Percentiles rank a stretch among this genome's conserved stretches.
phyloP scores from a whole-genome alignment of 768 basidiomycete genomes.

The Boletus speciosus region DNA sequence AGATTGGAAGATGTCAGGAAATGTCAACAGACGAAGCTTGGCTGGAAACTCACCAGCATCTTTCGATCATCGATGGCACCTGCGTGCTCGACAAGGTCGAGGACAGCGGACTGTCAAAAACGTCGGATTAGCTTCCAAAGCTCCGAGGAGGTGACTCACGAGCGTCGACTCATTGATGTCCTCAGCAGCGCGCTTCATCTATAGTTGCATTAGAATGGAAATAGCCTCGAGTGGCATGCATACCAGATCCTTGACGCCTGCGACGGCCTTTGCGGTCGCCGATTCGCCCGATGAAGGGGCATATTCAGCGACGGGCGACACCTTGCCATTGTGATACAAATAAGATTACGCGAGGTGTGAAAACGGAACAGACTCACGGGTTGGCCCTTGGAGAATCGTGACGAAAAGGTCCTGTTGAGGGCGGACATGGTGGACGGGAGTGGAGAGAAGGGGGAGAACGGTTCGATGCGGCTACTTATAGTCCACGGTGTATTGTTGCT shows the following conservation, averaged over 20 bases:
- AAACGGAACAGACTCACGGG: conserved; percentile 16
- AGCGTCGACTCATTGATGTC: conserved; percentile 29
- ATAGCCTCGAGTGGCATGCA: background rate
- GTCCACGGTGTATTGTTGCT: background rate
- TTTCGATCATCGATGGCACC: conserved; percentile 75
- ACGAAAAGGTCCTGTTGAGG: conserved; percentile 28
- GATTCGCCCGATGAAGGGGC: conserved; percentile 14
- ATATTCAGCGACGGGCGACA: conserved; percentile 14
- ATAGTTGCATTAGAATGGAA: background rate
- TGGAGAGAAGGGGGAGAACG: background rate
- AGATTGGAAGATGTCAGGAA: background rate
- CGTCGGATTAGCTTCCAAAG: background rate
- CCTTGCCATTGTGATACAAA: conserved; percentile 5
- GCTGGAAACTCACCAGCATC: conserved; percentile 52
- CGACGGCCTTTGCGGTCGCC: conserved; percentile 21
- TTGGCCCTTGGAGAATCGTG: conserved; percentile 30
- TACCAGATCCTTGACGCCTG: conserved; percentile 30
- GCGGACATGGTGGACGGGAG: conserved; percentile 23
- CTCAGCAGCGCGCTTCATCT: conserved; percentile 32
- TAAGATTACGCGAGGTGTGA: background rate
- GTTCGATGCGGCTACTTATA: conserved; percentile 26
- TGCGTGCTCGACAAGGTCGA: conserved; percentile 59
- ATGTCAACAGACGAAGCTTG: background rate
- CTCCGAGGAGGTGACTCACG: conserved; percentile 7
- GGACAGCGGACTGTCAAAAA: conserved; percentile 45